These are phyloP conservation scores for Fusarium sp. DNA, from an alignment of 2,329 filamentous ascomycete species.

Conservation along the genomic window DNA sequence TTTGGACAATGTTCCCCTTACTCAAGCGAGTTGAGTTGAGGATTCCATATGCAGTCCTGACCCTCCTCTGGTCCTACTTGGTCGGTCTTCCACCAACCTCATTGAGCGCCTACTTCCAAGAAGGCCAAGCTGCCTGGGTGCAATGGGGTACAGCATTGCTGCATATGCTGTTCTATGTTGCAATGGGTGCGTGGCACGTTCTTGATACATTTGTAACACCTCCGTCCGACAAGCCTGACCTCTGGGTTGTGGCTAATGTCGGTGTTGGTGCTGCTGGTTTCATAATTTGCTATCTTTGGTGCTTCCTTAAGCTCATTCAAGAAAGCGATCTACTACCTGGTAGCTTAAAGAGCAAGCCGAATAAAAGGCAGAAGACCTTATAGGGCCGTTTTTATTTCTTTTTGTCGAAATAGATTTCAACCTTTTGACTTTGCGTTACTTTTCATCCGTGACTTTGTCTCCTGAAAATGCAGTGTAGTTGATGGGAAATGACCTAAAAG, in stretches of 20 bases:
- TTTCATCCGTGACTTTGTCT: background rate
- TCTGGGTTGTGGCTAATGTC: constrained; percentile 95
- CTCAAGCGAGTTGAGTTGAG: constrained; percentile 85
- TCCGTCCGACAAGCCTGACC: constrained; percentile 84
- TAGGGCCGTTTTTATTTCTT: constrained; percentile 15
- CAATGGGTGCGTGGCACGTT: constrained; percentile 86
- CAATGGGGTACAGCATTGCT: constrained; percentile 73
- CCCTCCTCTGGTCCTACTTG: constrained; percentile 90
- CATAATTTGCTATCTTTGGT: constrained; percentile 91
- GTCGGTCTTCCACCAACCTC: constrained; percentile 87
- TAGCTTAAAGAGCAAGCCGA: constrained; percentile 46
- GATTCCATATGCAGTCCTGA: constrained; percentile 87
- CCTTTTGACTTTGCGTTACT: background rate
- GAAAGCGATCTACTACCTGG: constrained; percentile 68
- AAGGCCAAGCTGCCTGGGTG: constrained; percentile 52
- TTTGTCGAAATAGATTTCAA: constrained; percentile 13
- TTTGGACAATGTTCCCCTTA: constrained; percentile 94
- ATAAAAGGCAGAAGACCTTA: constrained; percentile 51
- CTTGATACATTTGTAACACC: constrained; percentile 76
- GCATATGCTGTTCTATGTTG: constrained; percentile 80
- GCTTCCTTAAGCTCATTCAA: constrained; percentile 75
- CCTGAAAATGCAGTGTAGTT: background rate
- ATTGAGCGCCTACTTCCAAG: constrained; percentile 74
- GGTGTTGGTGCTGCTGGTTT: constrained; percentile 89
- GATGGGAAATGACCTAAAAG: background rate